Base-by-base conservation (phyloP, 2,329 filamentous ascomycete genomes). In the Diaporthe ampelina region DNA sequence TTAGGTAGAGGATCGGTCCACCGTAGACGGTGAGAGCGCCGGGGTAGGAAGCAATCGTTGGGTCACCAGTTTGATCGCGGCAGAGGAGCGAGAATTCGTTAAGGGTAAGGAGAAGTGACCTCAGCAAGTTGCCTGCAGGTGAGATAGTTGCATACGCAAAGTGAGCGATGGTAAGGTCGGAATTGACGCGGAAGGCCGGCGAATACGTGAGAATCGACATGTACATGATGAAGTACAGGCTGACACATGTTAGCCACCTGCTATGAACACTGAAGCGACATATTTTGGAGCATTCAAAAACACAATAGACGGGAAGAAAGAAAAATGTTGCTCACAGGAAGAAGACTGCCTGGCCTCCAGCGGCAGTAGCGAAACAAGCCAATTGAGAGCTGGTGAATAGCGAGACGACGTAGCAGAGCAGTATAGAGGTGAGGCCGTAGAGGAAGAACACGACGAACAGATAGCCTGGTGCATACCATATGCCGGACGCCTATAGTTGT, bases 1-100 rank as follows among this genome's bases (percentile, higher is more conserved):
- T 88, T 1, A 98, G 89, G 81, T 97, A 98, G 0, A 97, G 82
- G 48, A 98, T 96, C 0, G 95, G 94, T 0, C 94, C 94, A 40
- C 95, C 95, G 78, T 95, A 98, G 37, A 93, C 89, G 0, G 88
- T 87, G 43, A 98, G 90, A 5, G 88, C 90, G 9, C 91, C 93
- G 0, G 95, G 94, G 77, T 94, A 92, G 0, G 87, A 85, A 1
- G 92, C 90, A 26, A 95, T 83, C n/a, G 86, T 75, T 26, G 90
- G 85, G 35, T 89, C 21, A 8, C 45, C 45, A n/a, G 45, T 50
- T n/a, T 50, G 45, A 11, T 50, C 91, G 43, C 90, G 88, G 81
- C 95, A 98, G 2, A 94, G 89, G 0, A 94, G 88, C 1, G 94
- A 95, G 82, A 98, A 98, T 3, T 95, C 86, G 80, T 98, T 98